phyloP scores from a whole-genome alignment of 768 basidiomycete species.

The Harrya chromipes region DNA sequence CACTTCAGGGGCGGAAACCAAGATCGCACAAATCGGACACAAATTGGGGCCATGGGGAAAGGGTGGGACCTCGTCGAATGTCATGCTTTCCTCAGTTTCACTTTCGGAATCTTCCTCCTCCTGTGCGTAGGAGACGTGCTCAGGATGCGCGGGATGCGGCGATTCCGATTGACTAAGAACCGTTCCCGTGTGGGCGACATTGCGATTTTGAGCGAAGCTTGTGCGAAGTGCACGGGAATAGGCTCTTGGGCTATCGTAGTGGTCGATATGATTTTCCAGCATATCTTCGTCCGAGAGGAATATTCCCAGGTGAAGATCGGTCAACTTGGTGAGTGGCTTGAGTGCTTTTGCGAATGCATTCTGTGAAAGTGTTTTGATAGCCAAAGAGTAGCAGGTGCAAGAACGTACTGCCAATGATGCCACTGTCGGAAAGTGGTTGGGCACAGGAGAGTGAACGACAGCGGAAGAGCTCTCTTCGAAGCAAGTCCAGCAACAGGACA shows the following conservation, averaged over 20 bases:
- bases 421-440: slow-evolving; percentile 43
- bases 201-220: slow-evolving; percentile 6
- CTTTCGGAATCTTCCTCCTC: slow-evolving; percentile 15
- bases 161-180: slow-evolving; percentile 26
- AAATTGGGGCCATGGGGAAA: slow-evolving; percentile 32
- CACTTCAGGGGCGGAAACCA: slow-evolving; percentile 28
- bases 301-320: slow-evolving; percentile 56
- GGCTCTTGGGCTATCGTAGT: slow-evolving; percentile 23
- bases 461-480: slow-evolving; percentile 57
- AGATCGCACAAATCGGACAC: slow-evolving; percentile 37
- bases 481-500: slow-evolving; percentile 60
- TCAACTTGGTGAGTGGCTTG: slow-evolving; percentile 43
- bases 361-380: slow-evolving; percentile 29
- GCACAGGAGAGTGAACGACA: slow-evolving; percentile 61
- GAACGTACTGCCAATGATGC: slow-evolving; percentile 51
- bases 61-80: slow-evolving; percentile 16
- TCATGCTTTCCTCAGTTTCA: background rate
- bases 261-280: slow-evolving; percentile 42
- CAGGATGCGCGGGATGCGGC: slow-evolving; percentile 2
- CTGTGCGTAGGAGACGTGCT: slow-evolving; percentile 20
- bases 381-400: background rate
- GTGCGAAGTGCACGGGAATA: slow-evolving; percentile 18
- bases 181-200: slow-evolving; percentile 2
- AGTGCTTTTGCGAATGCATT: slow-evolving; percentile 42
- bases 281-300: slow-evolving; percentile 57